Base-by-base conservation (phyloP, 768 basidiomycete genomes). In the Dioszegia hungarica region DNA sequence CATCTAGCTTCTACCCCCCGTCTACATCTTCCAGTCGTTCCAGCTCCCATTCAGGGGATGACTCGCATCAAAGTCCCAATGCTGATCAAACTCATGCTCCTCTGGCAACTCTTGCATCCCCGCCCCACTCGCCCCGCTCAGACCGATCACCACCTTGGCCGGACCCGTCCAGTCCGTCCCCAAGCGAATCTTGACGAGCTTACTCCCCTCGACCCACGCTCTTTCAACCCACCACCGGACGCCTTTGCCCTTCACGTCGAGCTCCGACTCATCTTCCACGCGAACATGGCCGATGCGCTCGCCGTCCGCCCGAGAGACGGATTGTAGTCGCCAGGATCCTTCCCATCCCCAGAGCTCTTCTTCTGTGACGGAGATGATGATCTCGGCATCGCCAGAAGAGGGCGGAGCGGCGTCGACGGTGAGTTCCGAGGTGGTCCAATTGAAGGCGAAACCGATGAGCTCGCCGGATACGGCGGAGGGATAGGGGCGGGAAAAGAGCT, bases 281-380 rank as follows among this genome's bases (percentile, higher is more conserved):
- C 59, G 15, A 14, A 39, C 39, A 8, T 44, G 29, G 2, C 59
- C 59, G 12, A 60, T 49, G n/a, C 59, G 5, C 38, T 60, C 59
- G 9, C 59, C 59, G 24, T 40, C 47, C 19, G 34, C 19, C 6
- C 25, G 38, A 10, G 37, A 36, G 0, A 60, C 59, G 28, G 22
- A 20, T 11, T 22, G 31, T 3, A 60, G 37, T 2, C 48, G 31
- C 59, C 59, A 60, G 5, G 28, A 5, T 1, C 59, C 59, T n/a
- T 60, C 59, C 59, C 59, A 60, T 19, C 59, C 59, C 59, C 59
- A 60, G 28, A 36, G 38, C 19, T 60, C 59, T 40, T 60, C 59
- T 27, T 60, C 59, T 10, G 59, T 60, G 17, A 60, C 59, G n/a
- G 45, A 48, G 9, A 60, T 55, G 17, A 60, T 46, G 2, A 60